Evolutionary conservation across 2,329 filamentous ascomycete genomes (phyloP).

Genomic region (Sporothrix euskadiensis): DNA sequence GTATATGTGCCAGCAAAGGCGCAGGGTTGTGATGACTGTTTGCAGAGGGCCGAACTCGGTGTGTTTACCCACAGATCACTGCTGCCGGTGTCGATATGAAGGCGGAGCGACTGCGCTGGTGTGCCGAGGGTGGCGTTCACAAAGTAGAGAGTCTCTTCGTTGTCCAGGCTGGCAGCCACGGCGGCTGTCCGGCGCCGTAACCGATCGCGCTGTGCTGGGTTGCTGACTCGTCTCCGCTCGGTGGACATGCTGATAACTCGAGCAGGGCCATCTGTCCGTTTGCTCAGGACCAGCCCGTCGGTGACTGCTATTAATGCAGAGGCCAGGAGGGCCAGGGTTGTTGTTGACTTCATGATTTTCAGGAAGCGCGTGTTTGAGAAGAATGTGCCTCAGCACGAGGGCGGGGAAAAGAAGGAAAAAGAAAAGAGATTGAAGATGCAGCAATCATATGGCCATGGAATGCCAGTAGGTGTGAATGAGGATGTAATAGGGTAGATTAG

Average conservation of each 20-base stretch:
- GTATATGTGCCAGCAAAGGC: slow-evolving; percentile 64
- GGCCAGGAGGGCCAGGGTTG: slow-evolving; percentile 38
- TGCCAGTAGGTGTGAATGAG: background rate
- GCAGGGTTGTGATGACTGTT: slow-evolving; percentile 53
- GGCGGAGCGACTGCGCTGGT: slow-evolving; percentile 56
- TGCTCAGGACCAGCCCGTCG: slow-evolving; percentile 38
- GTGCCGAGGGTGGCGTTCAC: slow-evolving; percentile 65
- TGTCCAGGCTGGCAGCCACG: slow-evolving; percentile 53
- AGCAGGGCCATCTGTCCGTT: slow-evolving; percentile 40
- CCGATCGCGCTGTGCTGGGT: slow-evolving; percentile 49
- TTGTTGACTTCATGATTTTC: slow-evolving; percentile 42
- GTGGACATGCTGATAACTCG: slow-evolving; percentile 51
- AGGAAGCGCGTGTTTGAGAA: background rate
- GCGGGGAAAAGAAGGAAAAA: background rate
- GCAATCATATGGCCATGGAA: background rate
- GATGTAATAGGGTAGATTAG: background rate
- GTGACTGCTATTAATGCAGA: slow-evolving; percentile 35
- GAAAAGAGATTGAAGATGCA: background rate
- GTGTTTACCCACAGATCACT: slow-evolving; percentile 73
- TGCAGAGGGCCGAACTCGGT: slow-evolving; percentile 61
- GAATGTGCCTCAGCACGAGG: background rate
- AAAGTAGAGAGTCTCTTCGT: slow-evolving; percentile 65
- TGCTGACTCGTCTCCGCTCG: slow-evolving; percentile 43
- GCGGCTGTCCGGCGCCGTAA: slow-evolving; percentile 49
- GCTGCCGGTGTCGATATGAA: slow-evolving; percentile 68